Percentiles rank a stretch among this genome's conserved stretches.
Evolutionary conservation across 169 alveolate species (phyloP).

Genomic region (Plasmodium vivax): DNA sequence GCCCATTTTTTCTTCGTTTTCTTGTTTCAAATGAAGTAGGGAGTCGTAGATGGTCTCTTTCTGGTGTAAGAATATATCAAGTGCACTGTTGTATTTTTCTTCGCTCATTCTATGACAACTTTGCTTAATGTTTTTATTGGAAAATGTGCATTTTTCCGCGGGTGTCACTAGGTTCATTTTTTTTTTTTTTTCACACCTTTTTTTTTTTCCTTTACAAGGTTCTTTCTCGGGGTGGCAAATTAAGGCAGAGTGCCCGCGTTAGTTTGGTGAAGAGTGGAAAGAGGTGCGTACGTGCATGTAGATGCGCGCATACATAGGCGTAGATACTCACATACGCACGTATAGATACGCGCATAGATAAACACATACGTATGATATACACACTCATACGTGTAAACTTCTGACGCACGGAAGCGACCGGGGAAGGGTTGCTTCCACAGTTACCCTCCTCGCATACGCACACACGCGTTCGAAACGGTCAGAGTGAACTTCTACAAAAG

Average conservation of each 20-base stretch:
- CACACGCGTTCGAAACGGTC: neutral
- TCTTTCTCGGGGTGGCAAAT: neutral
- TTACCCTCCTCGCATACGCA: neutral
- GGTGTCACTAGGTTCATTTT: slow-evolving; percentile 20
- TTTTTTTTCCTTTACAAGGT: neutral
- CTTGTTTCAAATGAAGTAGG: slow-evolving; percentile 43
- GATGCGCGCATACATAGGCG: neutral
- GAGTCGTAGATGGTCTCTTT: slow-evolving; percentile 25
- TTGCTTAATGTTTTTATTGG: slow-evolving; percentile 6
- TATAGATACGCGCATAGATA: neutral
- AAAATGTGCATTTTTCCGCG: slow-evolving; percentile 8
- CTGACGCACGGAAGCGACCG: neutral
- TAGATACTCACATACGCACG: neutral
- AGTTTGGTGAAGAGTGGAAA: neutral
- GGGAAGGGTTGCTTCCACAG: neutral
- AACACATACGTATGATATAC: neutral
- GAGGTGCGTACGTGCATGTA: neutral
- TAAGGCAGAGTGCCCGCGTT: neutral
- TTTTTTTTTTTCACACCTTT: neutral
- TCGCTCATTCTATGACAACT: slow-evolving; percentile 29
- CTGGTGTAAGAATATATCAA: slow-evolving; percentile 6
- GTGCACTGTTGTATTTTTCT: slow-evolving; percentile 31
- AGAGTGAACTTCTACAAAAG: neutral
- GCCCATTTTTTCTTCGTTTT: slow-evolving; percentile 28
- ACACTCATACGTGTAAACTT: neutral